Base-by-base conservation (phyloP, 371 early-diverging fungal species). In the Apophysomyces elegans region DNA sequence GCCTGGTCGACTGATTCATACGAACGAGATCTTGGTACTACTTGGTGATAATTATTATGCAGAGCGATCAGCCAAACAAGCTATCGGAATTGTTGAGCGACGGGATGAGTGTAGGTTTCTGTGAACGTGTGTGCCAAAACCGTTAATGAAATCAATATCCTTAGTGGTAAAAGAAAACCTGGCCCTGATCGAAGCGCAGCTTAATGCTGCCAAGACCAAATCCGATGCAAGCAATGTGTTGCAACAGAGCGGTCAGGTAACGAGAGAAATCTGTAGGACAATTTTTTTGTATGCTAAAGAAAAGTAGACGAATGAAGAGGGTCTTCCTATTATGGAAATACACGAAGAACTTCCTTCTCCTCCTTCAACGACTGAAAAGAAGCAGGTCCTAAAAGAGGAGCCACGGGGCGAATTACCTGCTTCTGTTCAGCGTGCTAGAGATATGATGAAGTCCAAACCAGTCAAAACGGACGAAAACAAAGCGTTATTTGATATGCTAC, bases 41-140 rank as follows among this genome's bases (percentile, higher is more conserved):
- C 82, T 97, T 56, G 97, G 97, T 32, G 96, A 92, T 59, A 92
- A 95, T 74, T 96, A 93, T 90, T 97, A 95, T 73, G 93, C 85
- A 9, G 95, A 96, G 67, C 79, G 90, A 45, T 92, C 94, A 5
- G 89, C 90, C 0, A 77, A 74, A 38, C 92, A 97, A 69, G 94
- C 97, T 0, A 64, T 79, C 4, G 89, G 73, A 5, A 93, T 95
- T 13, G 84, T 93, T 1, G 74, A 81, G 18, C 81, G 95, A 35
- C 74, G 96, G 18, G 83, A 83, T 69, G 84, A 90, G 65, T 83
- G 91, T 90, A 75, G 70, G 84, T 59, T 11, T 21, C 32, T 5
- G 2, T 43, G 13, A 7, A 26, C 47, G 16, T 13, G 36, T 8
- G 12, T 37, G 14, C 14, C 41, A 41, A 47, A 8, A 7, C 11